phyloP scores from a whole-genome alignment of 345 rosid genomes.

The Aethionema arabicum region DNA sequence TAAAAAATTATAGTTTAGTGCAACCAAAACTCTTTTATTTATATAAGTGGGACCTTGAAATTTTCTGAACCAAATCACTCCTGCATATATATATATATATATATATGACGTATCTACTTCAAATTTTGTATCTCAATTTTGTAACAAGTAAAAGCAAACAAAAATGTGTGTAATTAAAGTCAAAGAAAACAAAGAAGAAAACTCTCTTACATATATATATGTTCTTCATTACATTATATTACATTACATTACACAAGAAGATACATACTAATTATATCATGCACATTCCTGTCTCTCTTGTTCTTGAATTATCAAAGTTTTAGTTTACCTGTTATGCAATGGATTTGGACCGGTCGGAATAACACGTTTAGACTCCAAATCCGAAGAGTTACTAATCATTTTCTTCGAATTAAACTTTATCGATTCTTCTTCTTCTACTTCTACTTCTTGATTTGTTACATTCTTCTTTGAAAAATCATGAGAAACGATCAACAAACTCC shows the following conservation, averaged over 20 bases:
- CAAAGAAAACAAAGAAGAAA: neutral
- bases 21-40: no score
- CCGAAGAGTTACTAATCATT: conserved; percentile 19
- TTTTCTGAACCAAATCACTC: no score
- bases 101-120: no score
- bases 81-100: no score
- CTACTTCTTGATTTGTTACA: conserved; percentile 6
- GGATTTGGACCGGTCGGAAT: conserved; percentile 41
- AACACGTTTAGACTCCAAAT: conserved; percentile 27
- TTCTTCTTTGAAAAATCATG: conserved; percentile 6
- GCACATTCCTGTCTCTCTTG: neutral
- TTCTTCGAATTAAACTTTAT: conserved; percentile 6
- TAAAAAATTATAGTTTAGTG: no score
- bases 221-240: neutral
- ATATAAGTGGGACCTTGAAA: no score
- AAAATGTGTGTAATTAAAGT: conserved; percentile 2
- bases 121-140: no score
- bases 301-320: conserved; percentile 13
- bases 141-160: neutral
- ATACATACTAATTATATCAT: conserved; percentile 13
- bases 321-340: conserved; percentile 32
- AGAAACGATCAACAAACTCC: conserved; percentile 12
- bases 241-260: conserved; percentile 29
- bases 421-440: conserved; percentile 7
- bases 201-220: conserved; percentile 5